These are phyloP conservation scores for Rhododendron mucronatum DNA, from an alignment of 148 eudicot species.

Conservation along the genomic window DNA sequence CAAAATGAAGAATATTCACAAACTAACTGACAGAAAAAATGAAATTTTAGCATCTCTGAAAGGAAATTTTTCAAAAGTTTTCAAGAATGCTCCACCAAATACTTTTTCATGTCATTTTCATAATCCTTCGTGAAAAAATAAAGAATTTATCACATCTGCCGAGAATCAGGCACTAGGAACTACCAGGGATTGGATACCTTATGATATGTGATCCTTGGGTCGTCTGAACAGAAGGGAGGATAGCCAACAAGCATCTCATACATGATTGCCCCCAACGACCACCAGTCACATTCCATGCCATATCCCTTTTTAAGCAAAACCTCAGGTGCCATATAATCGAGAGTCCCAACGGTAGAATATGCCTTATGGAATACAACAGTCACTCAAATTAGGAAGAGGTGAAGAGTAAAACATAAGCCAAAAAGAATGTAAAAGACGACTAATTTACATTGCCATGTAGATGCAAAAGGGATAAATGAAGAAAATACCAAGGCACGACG, in stretches of 20 bases:
- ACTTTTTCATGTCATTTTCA: neutral
- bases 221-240: slow-evolving; percentile 79
- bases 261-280: slow-evolving; percentile 77
- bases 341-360: slow-evolving; percentile 74
- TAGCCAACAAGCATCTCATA: slow-evolving; percentile 79
- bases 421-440: neutral
- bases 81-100: neutral
- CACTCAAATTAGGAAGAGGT: neutral
- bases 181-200: slow-evolving; percentile 33
- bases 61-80: neutral
- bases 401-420: neutral
- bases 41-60: neutral
- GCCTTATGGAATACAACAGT: slow-evolving; percentile 36
- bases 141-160: neutral
- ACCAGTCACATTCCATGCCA: slow-evolving; percentile 81
- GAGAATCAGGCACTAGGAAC: neutral
- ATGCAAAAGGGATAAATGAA: neutral
- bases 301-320: slow-evolving; percentile 65
- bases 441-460: neutral
- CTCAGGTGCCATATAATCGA: slow-evolving; percentile 85
- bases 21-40: neutral
- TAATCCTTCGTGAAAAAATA: neutral
- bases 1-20: slow-evolving; percentile 5
- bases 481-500: slow-evolving; percentile 60
- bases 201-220: slow-evolving; percentile 64